phyloP scores from a whole-genome alignment of 805 yeast species.

The Schwanniomyces yamadae region DNA sequence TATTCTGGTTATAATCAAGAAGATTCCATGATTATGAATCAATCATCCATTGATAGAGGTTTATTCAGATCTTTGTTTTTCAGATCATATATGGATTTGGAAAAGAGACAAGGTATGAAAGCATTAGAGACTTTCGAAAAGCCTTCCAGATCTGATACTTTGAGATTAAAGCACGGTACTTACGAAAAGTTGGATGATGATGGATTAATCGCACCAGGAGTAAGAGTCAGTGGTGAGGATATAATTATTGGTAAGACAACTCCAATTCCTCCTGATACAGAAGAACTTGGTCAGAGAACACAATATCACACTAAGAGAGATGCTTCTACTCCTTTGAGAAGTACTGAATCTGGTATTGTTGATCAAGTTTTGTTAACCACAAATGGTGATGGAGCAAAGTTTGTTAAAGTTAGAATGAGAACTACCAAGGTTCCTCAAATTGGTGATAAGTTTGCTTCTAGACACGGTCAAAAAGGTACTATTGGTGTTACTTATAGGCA shows the following conservation, averaged over 20 bases:
- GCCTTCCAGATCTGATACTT: slow-evolving; percentile 91
- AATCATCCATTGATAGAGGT: slow-evolving; percentile 95
- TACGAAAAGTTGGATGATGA: slow-evolving; percentile 98
- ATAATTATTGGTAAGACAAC: slow-evolving; percentile 98
- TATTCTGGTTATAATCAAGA: slow-evolving; percentile 99
- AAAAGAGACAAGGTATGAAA: slow-evolving; percentile 97
- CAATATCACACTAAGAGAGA: slow-evolving; percentile 98
- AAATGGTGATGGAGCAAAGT: slow-evolving; percentile 96
- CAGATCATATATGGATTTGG: slow-evolving; percentile 98
- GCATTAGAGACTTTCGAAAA: slow-evolving; percentile 97
- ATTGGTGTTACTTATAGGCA: slow-evolving; percentile 98
- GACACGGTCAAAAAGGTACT: slow-evolving; percentile 99
- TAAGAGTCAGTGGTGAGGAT: slow-evolving; percentile 98
- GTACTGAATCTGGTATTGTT: slow-evolving; percentile 97
- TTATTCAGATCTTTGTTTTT: slow-evolving; percentile 92
- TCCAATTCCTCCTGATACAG: slow-evolving; percentile 98
- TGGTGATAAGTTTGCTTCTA: slow-evolving; percentile 98
- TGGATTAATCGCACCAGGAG: slow-evolving; percentile 97
- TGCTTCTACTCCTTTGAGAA: slow-evolving; percentile 95
- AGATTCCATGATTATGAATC: slow-evolving; percentile 99
- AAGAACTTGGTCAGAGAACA: slow-evolving; percentile 97
- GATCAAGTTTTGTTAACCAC: slow-evolving; percentile 97
- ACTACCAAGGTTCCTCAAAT: slow-evolving; percentile 98
- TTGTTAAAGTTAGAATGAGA: slow-evolving; percentile 98
- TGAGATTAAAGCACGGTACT: slow-evolving; percentile 95